Base-by-base conservation (phyloP, 805 yeast species). In the Candida mattraensis region DNA sequence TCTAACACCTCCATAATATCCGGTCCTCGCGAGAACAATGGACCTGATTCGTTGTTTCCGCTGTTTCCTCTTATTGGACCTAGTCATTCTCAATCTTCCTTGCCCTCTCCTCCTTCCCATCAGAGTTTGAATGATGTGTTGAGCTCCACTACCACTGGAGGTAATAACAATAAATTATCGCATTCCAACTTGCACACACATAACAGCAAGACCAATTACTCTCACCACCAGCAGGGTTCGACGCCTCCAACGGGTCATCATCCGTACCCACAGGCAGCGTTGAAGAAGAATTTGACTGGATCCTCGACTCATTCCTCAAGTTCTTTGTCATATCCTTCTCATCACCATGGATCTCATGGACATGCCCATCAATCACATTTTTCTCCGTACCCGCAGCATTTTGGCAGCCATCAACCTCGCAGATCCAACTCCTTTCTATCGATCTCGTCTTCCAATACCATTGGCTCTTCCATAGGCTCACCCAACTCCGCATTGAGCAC, bases 41-140 rank as follows among this genome's bases (percentile, higher is more conserved):
- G 50, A 6, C 58, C 61, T 3, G 62, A 56, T 36, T 47, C 58
- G 4, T 39, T 54, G 22, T 60, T 60, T 32, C 65, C 65, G 6
- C 38, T 60, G 16, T 57, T 50, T 28, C 61, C 64, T 1, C 44
- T 60, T 17, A 51, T 59, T 39, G 64, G 64, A 3, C 64, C 63
- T 11, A 40, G 45, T 12, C 48, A 44, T 28, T 37, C 53, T 3
- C 51, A 46, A 20, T 37, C 51, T 13, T 39, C 47, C 4, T 33
- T 40, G 1, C 31, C 50, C 11, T 35, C 50, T 7, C 42, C 54
- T 3, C 37, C 48, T 1, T 36, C 44, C 4, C 43, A 40, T 19
- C 40, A 30, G 17, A 46, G 35, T 9, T 24, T 35, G 22, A 42
- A 32, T 33, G 47, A 46, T 25, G 28, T 33, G 16, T 28, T 45